Conservation (phyloP, 768 basidiomycete genomes). For the Suillus bovinus region DNA sequence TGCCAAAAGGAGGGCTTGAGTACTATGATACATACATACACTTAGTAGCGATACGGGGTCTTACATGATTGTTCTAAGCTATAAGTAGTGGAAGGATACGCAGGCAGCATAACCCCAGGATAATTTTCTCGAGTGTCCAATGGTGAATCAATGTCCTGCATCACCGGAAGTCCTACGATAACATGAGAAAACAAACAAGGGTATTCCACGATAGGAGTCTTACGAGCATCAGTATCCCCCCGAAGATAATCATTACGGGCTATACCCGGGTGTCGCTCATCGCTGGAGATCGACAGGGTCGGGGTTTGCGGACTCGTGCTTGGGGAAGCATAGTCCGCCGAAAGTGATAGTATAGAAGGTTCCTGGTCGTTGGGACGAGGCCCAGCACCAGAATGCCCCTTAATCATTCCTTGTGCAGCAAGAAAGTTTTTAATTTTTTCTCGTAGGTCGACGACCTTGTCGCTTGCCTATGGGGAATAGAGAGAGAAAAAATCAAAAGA, state of each 20-base stretch:
- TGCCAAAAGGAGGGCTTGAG: conserved; percentile 63
- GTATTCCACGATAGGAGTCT: neutral
- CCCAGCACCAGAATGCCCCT: conserved; percentile 77
- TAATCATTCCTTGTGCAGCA: conserved; percentile 85
- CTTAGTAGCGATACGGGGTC: conserved; percentile 70
- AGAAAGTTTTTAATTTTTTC: conserved; percentile 81
- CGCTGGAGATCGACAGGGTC: conserved; percentile 45
- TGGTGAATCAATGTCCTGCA: conserved; percentile 34
- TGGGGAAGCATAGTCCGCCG: conserved; percentile 42
- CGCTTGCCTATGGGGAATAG: conserved; percentile 57
- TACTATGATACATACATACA: conserved; percentile 63
- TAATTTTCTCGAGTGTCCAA: conserved; percentile 30
- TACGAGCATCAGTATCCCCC: conserved; percentile 29
- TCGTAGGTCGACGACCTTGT: conserved; percentile 65
- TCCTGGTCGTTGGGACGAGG: conserved; percentile 59
- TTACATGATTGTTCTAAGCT: conserved; percentile 70
- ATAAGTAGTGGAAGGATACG: conserved; percentile 34
- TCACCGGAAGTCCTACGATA: conserved; percentile 27
- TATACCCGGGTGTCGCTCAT: conserved; percentile 37
- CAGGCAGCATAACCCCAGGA: conserved; percentile 31
- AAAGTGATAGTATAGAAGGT: conserved; percentile 53
- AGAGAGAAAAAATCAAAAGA: neutral
- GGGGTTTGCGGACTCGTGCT: conserved; percentile 45
- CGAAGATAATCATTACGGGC: conserved; percentile 20
- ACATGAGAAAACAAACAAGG: conserved; percentile 5